A percentile compares a stretch with the other conserved stretches of the same genome.
These are phyloP conservation scores for Mychonastes homosphaera DNA, from an alignment of 139 green algal genomes.

Conservation along the genomic window DNA sequence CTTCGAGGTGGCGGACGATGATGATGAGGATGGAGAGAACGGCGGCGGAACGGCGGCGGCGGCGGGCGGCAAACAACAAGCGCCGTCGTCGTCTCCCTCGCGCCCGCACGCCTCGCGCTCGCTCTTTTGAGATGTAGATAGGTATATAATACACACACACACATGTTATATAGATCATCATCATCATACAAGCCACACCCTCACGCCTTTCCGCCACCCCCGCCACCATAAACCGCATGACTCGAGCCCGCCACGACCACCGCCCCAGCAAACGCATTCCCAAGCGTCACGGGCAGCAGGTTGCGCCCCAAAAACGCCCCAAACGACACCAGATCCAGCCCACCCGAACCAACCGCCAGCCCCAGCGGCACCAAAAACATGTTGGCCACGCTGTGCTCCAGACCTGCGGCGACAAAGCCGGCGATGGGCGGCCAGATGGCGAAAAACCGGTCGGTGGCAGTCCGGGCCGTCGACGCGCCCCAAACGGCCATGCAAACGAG, in stretches of 20 bases:
- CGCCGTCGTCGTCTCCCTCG: too few species aligned
- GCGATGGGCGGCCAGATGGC: constrained; percentile 60
- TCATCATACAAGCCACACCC: neutral
- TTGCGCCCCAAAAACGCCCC: constrained; percentile 27
- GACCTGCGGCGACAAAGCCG: constrained; percentile 72
- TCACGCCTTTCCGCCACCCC: constrained; percentile 16
- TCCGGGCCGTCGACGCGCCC: constrained; percentile 48
- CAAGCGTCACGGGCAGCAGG: constrained; percentile 81
- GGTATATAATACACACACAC: too few species aligned
- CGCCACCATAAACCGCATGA: constrained; percentile 32
- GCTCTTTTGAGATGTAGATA: too few species aligned
- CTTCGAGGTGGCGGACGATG: too few species aligned
- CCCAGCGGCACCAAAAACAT: constrained; percentile 20
- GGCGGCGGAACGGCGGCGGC: too few species aligned
- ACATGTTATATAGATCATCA: too few species aligned
- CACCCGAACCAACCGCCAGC: neutral
- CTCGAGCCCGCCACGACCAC: constrained; percentile 45
- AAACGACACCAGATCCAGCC: neutral
- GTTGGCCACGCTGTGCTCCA: constrained; percentile 68
- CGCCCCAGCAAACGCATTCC: constrained; percentile 67
- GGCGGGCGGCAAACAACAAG: too few species aligned
- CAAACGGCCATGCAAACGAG: constrained; percentile 84
- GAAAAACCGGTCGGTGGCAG: constrained; percentile 68
- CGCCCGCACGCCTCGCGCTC: too few species aligned
- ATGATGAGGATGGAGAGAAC: too few species aligned